Base-by-base conservation (phyloP, 225 moss, liverwort and hornwort species). In the Pleurozium schreberi region DNA sequence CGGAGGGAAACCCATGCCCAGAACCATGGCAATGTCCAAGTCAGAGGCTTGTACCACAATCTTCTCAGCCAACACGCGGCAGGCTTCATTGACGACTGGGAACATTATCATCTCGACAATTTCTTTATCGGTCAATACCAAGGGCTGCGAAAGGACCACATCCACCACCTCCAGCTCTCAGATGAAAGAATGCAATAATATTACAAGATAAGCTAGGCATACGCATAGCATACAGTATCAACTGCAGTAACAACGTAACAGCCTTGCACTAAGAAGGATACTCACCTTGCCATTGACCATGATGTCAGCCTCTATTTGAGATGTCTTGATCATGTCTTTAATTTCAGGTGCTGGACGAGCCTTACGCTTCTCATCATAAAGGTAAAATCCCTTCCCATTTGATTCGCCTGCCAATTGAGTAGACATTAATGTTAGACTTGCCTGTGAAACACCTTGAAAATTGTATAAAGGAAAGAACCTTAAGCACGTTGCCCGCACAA, bases 1-100 rank as follows among this genome's bases (percentile, higher is more conserved):
- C 25, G 99, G 96, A 63, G 99, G 99, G 67, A 99, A 99, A 74
- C 99, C 99, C 99, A 99, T 99, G 90, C 99, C 99, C 92, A 99
- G 91, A 81, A 99, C 97, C 53, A 94, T 92, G 61, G 97, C 94
- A 88, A 99, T 97, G 84, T 99, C 99, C 79, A 99, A 91, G 90
- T 99, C 99, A 77, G 97, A 93, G 59, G 97, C 93, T 90, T 97
- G 92, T 69, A 93, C 81, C 75, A 97, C 94, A 87, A 99, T 95
- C 82, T 94, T 95, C 90, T 99, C 99, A 83, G 96, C 95, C 69
- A 97, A 92, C 64, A 99, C 96, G 71, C 95, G 96, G 67, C 97
- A 97, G 86, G 96, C 91, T 90, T 99, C 99, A 90, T 99, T 99
- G 65, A 99, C 93, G 60, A 99, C 95, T 87, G 99, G 99, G 94